These are phyloP conservation scores for Eutrema salsugineum DNA, from an alignment of 441 rosid species.

Conservation along the genomic window DNA sequence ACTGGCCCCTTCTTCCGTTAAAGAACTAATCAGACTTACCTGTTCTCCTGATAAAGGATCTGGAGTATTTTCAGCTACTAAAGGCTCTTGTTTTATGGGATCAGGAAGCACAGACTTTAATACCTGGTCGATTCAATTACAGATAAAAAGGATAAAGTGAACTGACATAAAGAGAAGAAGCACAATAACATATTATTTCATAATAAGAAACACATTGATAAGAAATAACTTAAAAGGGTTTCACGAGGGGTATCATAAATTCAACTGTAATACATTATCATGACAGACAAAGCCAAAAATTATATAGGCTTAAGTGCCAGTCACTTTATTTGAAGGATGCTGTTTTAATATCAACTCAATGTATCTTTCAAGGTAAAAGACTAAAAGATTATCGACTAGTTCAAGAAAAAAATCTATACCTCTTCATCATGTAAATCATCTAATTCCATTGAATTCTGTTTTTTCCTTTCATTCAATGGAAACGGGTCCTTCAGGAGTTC, in stretches of 20 bases:
- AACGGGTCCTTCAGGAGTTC: slow-evolving; percentile 78
- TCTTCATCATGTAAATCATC: slow-evolving; percentile 52
- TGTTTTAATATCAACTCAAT: neutral
- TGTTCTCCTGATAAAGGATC: slow-evolving; percentile 96
- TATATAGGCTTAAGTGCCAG: neutral
- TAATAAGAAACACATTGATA: neutral
- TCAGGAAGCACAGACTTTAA: slow-evolving; percentile 55
- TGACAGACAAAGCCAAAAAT: neutral
- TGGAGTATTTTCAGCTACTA: slow-evolving; percentile 75
- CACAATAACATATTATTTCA: neutral
- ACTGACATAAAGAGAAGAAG: neutral
- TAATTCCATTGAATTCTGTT: slow-evolving; percentile 64
- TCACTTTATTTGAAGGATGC: neutral
- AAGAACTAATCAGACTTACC: slow-evolving; percentile 36
- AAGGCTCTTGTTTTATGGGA: slow-evolving; percentile 61
- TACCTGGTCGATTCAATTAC: slow-evolving; percentile 43
- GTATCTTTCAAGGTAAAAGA: neutral
- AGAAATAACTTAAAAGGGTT: neutral
- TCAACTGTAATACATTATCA: neutral
- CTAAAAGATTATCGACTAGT: neutral
- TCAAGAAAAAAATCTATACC: slow-evolving; percentile 37
- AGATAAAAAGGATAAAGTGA: neutral
- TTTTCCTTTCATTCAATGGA: slow-evolving; percentile 68
- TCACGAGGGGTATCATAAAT: neutral
- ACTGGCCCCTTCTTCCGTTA: neutral